Conservation (phyloP, 805 yeast species). For the Cyberlindnera lachancei region DNA sequence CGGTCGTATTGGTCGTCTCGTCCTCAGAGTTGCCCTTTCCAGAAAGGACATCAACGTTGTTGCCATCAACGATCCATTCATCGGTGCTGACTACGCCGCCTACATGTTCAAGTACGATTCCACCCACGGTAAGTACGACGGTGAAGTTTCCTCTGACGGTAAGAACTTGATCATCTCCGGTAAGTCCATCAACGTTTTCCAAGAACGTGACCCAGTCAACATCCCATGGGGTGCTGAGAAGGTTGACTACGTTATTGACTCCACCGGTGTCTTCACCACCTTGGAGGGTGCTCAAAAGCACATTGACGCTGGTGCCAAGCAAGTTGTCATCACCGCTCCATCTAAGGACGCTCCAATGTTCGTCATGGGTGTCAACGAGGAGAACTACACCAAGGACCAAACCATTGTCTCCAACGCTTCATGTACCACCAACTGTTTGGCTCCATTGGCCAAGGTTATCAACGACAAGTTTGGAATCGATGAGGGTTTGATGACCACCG, state of each 20-base stretch:
- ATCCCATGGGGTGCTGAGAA: constrained; percentile 62
- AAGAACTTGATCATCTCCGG: constrained; percentile 43
- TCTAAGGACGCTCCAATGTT: constrained; percentile 68
- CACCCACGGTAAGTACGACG: constrained; percentile 58
- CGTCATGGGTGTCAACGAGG: constrained; percentile 64
- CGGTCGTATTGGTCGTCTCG: constrained; percentile 92
- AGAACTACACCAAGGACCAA: constrained; percentile 48
- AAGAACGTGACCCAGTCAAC: constrained; percentile 60
- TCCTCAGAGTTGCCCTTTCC: constrained; percentile 68
- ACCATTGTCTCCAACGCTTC: constrained; percentile 64
- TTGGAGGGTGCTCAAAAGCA: constrained; percentile 61
- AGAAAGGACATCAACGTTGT: constrained; percentile 49
- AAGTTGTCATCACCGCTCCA: constrained; percentile 67
- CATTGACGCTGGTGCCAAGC: constrained; percentile 68
- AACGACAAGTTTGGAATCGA: constrained; percentile 60
- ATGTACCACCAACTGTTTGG: constrained; percentile 70
- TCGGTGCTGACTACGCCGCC: constrained; percentile 60
- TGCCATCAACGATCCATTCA: constrained; percentile 66
- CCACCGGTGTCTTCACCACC: constrained; percentile 67
- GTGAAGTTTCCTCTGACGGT: constrained; percentile 56
- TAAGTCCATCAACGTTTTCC: constrained; percentile 40
- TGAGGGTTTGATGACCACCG: constrained; percentile 73
- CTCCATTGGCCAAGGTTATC: constrained; percentile 65
- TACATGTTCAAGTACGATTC: constrained; percentile 73
- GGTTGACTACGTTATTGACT: constrained; percentile 60